Evolutionary conservation across 306 rosid species (phyloP).

Genomic region (Alnus rubra): DNA sequence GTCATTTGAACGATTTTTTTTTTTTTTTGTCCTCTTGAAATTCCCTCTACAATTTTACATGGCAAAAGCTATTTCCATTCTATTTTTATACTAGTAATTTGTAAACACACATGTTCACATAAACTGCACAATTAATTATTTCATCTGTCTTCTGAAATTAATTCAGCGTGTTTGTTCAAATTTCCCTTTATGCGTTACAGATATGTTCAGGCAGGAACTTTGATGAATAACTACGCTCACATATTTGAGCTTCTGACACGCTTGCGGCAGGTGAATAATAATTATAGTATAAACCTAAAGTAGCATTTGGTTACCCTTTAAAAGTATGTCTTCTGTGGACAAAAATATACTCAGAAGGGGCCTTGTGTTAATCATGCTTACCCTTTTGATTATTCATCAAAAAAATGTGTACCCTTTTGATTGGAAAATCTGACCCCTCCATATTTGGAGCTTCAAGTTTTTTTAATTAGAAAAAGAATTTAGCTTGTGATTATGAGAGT

Average conservation of each 20-base stretch:
- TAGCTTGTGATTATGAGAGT: background rate
- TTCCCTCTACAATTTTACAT: too few species aligned
- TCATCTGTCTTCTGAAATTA: too few species aligned
- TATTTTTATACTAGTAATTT: too few species aligned
- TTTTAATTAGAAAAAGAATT: background rate
- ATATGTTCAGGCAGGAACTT: conserved; percentile 65
- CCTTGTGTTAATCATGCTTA: background rate
- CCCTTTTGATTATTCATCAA: too few species aligned
- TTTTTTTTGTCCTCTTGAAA: too few species aligned
- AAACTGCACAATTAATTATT: too few species aligned
- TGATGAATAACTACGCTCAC: conserved; percentile 82
- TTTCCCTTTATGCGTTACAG: conserved; percentile 47
- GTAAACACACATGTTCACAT: too few species aligned
- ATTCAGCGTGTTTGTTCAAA: conserved; percentile 10
- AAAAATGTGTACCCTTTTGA: background rate
- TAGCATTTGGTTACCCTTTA: too few species aligned
- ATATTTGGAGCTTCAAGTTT: background rate
- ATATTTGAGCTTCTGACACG: conserved; percentile 93
- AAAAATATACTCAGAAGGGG: background rate
- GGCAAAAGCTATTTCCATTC: too few species aligned
- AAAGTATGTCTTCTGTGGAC: background rate
- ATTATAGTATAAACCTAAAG: background rate
- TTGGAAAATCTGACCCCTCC: background rate
- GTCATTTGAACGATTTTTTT: background rate
- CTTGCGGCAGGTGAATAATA: conserved; percentile 74